Conservation (phyloP, 768 basidiomycete species). For the Russula ochroleuca region DNA sequence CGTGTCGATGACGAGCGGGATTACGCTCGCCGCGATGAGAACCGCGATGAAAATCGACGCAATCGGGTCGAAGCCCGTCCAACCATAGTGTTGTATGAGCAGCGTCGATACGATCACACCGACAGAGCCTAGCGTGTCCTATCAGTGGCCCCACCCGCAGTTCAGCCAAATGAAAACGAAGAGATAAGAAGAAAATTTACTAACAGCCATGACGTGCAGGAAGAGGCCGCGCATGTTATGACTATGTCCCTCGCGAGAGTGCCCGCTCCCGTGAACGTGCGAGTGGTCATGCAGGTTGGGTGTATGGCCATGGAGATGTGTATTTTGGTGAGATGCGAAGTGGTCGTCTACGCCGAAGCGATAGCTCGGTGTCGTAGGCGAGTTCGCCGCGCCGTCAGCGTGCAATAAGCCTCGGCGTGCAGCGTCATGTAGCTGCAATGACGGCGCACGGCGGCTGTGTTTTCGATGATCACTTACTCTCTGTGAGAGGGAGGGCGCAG, state of each 20-base stretch:
- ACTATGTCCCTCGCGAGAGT: constrained; percentile 76
- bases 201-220: constrained; percentile 90
- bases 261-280: constrained; percentile 41
- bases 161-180: constrained; percentile 18
- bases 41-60: constrained; percentile 95
- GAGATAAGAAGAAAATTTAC: constrained; percentile 32
- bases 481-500: constrained; percentile 8
- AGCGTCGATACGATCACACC: constrained; percentile 97
- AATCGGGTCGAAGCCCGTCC: constrained; percentile 98
- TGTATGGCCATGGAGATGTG: constrained; percentile 32
- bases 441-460: constrained; percentile 24
- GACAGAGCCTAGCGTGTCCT: constrained; percentile 95
- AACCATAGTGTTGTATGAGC: constrained; percentile 92
- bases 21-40: constrained; percentile 91
- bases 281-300: constrained; percentile 50
- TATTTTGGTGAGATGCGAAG: constrained; percentile 42
- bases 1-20: constrained; percentile 92
- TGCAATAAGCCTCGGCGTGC: constrained; percentile 6
- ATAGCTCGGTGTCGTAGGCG: constrained; percentile 66
- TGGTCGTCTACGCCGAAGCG: constrained; percentile 52
- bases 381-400: constrained; percentile 32
- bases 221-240: constrained; percentile 99
- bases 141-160: not conserved
- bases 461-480: not conserved
- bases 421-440: constrained; percentile 22